Base-by-base conservation (phyloP, 352 stramenopile genomes). In the Discostella stelligera region DNA sequence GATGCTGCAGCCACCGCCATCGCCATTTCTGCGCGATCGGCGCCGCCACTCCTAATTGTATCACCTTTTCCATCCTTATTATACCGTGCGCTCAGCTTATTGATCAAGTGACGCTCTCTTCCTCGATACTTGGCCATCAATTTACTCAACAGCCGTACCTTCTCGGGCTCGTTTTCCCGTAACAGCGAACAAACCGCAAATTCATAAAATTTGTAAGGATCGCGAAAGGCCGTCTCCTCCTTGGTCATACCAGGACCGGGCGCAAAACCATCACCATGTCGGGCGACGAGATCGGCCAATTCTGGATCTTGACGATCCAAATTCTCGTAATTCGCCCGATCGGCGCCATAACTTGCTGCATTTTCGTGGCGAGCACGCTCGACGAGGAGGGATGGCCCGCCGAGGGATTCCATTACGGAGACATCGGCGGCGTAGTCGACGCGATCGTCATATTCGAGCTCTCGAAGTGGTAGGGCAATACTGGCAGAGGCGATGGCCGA, bases 371-470 rank as follows among this genome's bases (percentile, higher is more conserved):
- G 69, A 64, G 86, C 77, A 30, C 89, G 86, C 61, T 92, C 87
- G 25, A 92, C 82, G 5, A 92, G 69, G 4, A 92, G 74, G 21
- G 84, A 91, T 7, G 87, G 87, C 13, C 87, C 87, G 41, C 87
- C 87, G 9, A 92, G 73, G 68, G 80, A 89, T 74, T 92, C 85
- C 87, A 93, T 91, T 18, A 93, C 87, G 3, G 87, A 93, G 13
- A 93, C 87, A 62, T 93, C 84, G n/a, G 84, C 87, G 21, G 79
- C 81, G 27, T 88, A 79, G 69, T 93, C 82, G 32, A 88, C 50
- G 13, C 73, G 65, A 54, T 90, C 82, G 58, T 93, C 85, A 44
- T 90, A 91, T 70, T 91, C 84, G 10, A 93, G 59, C 49, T 90
- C 85, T 64, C 67, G 81, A 46, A 93, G 72, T 0, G 87, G 87